phyloP scores from a whole-genome alignment of 2,329 filamentous ascomycete genomes.

The Ustulina deusta region DNA sequence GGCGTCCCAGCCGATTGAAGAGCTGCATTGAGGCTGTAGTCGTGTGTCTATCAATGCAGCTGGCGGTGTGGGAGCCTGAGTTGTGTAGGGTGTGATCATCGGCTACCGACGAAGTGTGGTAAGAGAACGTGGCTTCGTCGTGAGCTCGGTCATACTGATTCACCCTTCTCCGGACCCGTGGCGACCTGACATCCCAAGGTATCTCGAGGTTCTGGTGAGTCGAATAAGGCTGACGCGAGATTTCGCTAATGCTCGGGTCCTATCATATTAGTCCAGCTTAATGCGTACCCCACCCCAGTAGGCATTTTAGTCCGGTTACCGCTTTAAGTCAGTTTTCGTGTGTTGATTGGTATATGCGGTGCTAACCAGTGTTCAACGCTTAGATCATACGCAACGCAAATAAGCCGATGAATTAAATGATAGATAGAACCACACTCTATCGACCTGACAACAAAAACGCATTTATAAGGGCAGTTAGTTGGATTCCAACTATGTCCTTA shows the following conservation, averaged over 20 bases:
- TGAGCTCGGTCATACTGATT: slow-evolving; percentile 14
- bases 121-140: slow-evolving; percentile 9
- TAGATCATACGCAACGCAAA: background rate
- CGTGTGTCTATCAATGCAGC: slow-evolving; percentile 21
- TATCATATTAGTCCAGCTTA: slow-evolving; percentile 14
- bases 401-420: background rate
- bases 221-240: slow-evolving; percentile 35
- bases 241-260: slow-evolving; percentile 25
- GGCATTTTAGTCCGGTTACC: background rate
- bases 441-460: background rate
- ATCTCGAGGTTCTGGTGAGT: slow-evolving; percentile 10
- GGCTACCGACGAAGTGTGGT: slow-evolving; percentile 1
- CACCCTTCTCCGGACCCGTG: slow-evolving; percentile 12
- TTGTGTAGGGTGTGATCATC: slow-evolving; percentile 7
- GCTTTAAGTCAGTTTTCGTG: background rate
- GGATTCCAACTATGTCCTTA: background rate
- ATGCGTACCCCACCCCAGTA: background rate
- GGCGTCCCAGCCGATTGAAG: slow-evolving; percentile 9
- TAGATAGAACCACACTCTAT: slow-evolving; percentile 1
- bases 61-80: slow-evolving; percentile 18
- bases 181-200: background rate
- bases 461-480: background rate
- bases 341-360: background rate
- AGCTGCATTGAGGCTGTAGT: slow-evolving; percentile 20
- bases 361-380: background rate